Percentiles rank a stretch among this genome's conserved stretches.
Evolutionary conservation across 768 basidiomycete species (phyloP).

Genomic region (Ramaria rubella): DNA sequence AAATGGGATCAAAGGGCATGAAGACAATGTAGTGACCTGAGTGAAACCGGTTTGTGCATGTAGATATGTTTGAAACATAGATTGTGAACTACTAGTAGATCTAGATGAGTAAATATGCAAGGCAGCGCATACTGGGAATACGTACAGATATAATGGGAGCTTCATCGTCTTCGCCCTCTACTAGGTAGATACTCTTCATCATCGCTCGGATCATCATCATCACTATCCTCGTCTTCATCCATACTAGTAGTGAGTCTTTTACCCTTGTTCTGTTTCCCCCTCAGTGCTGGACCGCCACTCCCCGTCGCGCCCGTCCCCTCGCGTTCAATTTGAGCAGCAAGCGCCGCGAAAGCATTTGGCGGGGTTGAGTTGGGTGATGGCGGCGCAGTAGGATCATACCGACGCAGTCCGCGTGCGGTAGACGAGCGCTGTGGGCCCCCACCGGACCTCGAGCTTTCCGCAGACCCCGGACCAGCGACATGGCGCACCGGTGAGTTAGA

Average conservation of each 20-base stretch:
- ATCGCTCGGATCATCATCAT: background rate
- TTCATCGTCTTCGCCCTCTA: background rate
- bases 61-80: no score
- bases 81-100: no score
- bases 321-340: slow-evolving; percentile 1
- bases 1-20: no score
- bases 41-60: no score
- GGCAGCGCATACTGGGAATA: no score
- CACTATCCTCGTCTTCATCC: background rate
- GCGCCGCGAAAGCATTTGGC: background rate
- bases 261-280: background rate
- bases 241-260: background rate
- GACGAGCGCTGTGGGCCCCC: background rate
- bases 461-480: background rate
- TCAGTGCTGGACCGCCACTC: background rate
- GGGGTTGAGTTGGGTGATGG: background rate
- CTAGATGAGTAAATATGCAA: no score
- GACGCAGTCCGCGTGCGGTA: background rate
- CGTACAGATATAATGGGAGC: background rate
- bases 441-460: background rate
- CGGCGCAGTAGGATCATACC: background rate
- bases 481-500: background rate
- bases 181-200: background rate
- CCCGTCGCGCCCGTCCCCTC: background rate
- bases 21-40: no score